Percentiles rank a stretch among this genome's conserved stretches.
phyloP scores from a whole-genome alignment of 2,329 filamentous ascomycete genomes.

The Stachybotrys echinatus region DNA sequence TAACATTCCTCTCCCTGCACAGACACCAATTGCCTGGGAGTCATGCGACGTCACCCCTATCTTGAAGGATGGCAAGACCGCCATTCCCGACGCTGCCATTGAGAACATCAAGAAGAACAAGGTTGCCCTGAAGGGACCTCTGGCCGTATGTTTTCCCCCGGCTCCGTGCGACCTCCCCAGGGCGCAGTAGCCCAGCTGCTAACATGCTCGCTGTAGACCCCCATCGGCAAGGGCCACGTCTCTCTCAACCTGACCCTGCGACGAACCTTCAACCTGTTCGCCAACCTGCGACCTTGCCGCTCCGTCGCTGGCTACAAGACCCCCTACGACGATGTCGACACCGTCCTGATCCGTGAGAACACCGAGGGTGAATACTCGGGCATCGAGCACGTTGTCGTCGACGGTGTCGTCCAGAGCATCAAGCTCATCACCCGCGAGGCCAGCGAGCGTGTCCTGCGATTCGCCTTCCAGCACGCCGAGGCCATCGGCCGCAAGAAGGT shows the following conservation, averaged over 20 bases:
- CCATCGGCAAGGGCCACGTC: constrained; percentile 97
- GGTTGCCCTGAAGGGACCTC: constrained; percentile 95
- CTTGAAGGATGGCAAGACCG: constrained; percentile 90
- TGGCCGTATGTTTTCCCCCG: constrained; percentile 63
- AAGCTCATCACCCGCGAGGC: constrained; percentile 98
- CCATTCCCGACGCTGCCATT: constrained; percentile 89
- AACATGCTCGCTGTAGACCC: constrained; percentile 53
- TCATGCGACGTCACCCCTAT: constrained; percentile 92
- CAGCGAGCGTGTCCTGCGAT: constrained; percentile 90
- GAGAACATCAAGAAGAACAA: constrained; percentile 92
- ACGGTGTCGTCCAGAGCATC: constrained; percentile 98
- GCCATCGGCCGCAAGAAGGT: constrained; percentile 94
- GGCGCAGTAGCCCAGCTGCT: not conserved
- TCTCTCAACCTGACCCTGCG: constrained; percentile 98
- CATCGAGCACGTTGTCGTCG: constrained; percentile 96
- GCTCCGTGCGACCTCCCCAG: not conserved
- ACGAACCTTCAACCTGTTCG: constrained; percentile 99
- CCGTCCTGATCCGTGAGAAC: constrained; percentile 97
- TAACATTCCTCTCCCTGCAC: constrained; percentile 3
- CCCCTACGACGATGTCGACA: constrained; percentile 94
- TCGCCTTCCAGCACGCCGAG: constrained; percentile 96
- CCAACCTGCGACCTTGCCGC: constrained; percentile 96
- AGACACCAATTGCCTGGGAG: constrained; percentile 95
- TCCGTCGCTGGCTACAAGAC: constrained; percentile 98
- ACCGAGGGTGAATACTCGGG: constrained; percentile 99